A percentile compares a stretch with the other conserved stretches of the same genome.
Evolutionary conservation across 345 rosid species (phyloP).

Genomic region (Lumnitzera littorea): DNA sequence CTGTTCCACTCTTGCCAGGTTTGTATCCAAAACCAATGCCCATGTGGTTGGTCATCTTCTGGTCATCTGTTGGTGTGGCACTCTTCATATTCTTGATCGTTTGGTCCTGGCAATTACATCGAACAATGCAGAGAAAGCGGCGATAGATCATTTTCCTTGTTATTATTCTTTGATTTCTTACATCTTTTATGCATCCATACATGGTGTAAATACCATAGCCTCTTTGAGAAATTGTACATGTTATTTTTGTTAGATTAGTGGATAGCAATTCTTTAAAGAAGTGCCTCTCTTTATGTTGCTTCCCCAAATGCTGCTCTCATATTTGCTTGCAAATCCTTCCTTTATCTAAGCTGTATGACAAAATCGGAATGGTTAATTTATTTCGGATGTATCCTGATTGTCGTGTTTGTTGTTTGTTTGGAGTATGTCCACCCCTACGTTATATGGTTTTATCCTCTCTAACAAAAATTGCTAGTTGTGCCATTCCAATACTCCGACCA

Average conservation of each 20-base stretch:
- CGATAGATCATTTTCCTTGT: conserved; percentile 26
- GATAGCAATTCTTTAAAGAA: conserved; percentile 16
- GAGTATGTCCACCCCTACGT: no score
- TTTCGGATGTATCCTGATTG: no score
- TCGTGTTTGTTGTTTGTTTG: no score
- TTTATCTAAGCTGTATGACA: no score
- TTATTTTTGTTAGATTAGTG: conserved; percentile 25
- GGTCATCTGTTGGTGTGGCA: conserved; percentile 56
- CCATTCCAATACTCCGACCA: conserved; percentile 21
- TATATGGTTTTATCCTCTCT: no score
- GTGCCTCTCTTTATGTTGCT: no score
- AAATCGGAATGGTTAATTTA: no score
- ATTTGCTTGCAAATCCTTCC: no score
- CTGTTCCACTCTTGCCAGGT: conserved; percentile 27
- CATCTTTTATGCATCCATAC: neutral
- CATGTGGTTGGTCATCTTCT: conserved; percentile 55
- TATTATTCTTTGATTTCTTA: conserved; percentile 8
- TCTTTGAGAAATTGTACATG: conserved; percentile 35
- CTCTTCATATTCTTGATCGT: conserved; percentile 46
- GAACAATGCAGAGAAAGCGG: conserved; percentile 54
- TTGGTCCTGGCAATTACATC: conserved; percentile 80
- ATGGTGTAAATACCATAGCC: conserved; percentile 30
- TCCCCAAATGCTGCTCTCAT: no score
- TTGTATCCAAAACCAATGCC: conserved; percentile 89
- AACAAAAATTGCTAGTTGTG: no score